Evolutionary conservation across 2,329 filamentous ascomycete species (phyloP), one percentile per base, ranked within the genome.

Genomic region (Scleromitrula shiraiana): DNA sequence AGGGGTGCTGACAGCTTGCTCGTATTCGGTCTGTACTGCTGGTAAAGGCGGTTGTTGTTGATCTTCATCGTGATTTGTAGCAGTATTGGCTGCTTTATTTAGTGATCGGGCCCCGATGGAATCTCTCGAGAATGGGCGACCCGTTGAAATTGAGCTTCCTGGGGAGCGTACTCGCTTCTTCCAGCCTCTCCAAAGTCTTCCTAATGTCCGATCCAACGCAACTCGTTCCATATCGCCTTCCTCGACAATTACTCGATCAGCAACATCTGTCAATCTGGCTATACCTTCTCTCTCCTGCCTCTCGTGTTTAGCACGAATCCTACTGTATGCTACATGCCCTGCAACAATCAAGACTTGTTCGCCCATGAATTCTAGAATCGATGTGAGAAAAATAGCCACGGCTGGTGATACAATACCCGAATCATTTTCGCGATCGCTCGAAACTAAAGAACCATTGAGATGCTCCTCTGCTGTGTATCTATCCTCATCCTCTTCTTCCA

Each of bases 401-500:
- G 90, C 85, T 24, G 93, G 90, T 0, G 89, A 94, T 17, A 97
- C 85, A 40, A 82, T 75, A 49, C 83, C 83, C 26, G 74, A 65
- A 45, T 73, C 68, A 51, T 68, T 67, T 19, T 47, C 44, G 12
- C 44, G 24, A 29, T 76, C 70, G 50, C 82, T 79, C 33, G 76
- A 70, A 20, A 68, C 70, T 44, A 74, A 73, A 40, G 74, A 70
- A 30, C 80, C 77, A 35, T 71, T 69, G 9, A 91, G 73, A 33
- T 86, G 78, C 49, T 93, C 88, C 59, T 88, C 81, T 55, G 89
- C 82, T 63, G 94, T 85, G 61, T 88, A 88, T 42, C 82, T 80
- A 62, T 96, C 91, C 65, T 97, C 93, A 56, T 98, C 93, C 57
- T 97, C 90, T 68, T 98, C 93, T 66, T 98, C 94, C 76, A 98